Conservation (phyloP, 495 filamentous ascomycete species). For the Articulospora tetracladia region DNA sequence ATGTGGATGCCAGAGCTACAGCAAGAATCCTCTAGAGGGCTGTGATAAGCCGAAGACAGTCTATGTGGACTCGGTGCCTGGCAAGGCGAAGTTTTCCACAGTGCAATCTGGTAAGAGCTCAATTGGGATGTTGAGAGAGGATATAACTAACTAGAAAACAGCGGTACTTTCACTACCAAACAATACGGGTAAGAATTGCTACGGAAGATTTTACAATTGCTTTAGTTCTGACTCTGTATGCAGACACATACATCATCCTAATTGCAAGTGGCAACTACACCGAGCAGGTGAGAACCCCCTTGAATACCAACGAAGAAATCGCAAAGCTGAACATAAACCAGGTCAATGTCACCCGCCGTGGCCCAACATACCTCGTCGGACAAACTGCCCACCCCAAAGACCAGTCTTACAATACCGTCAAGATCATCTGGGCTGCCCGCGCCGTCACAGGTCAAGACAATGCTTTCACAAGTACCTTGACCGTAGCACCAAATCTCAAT, state of each 20-base stretch:
- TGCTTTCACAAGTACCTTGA: constrained; percentile 50
- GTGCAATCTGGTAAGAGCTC: constrained; percentile 22
- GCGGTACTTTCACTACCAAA: constrained; percentile 52
- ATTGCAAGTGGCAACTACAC: constrained; percentile 51
- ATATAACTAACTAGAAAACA: constrained; percentile 23
- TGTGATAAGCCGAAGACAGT: constrained; percentile 19
- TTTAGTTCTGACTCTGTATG: neutral
- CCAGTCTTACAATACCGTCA: constrained; percentile 42
- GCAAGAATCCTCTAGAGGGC: constrained; percentile 17
- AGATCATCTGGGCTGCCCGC: constrained; percentile 37
- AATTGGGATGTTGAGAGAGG: neutral
- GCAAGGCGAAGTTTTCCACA: constrained; percentile 17
- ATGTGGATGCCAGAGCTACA: constrained; percentile 13
- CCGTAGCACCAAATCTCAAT: constrained; percentile 54
- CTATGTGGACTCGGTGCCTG: constrained; percentile 9
- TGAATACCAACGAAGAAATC: neutral
- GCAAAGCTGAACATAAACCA: neutral
- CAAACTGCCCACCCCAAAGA: constrained; percentile 39
- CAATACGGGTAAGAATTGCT: constrained; percentile 30
- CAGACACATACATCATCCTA: constrained; percentile 43
- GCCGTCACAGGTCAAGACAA: constrained; percentile 41
- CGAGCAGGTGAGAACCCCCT: constrained; percentile 45
- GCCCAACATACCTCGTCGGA: constrained; percentile 51
- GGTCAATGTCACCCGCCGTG: constrained; percentile 51
- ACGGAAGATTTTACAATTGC: neutral